Evolutionary conservation across 2,329 filamentous ascomycete species (phyloP).

Genomic region (Penicillium sp.): DNA sequence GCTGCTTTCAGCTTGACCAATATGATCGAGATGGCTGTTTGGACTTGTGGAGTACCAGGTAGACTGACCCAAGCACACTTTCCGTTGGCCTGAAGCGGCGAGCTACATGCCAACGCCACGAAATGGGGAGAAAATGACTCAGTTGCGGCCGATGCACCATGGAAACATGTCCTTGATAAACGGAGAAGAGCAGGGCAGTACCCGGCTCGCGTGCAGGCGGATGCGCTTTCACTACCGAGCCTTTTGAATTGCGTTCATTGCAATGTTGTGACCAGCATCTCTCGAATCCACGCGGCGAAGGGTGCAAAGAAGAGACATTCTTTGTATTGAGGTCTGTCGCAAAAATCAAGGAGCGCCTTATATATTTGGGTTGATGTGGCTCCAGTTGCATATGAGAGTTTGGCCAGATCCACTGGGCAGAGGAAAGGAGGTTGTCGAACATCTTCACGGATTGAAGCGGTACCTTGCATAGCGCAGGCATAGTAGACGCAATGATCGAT

Average conservation of each 20-base stretch:
- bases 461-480: constrained; percentile 44
- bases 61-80: not conserved
- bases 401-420: constrained; percentile 40
- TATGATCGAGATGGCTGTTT: not conserved
- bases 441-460: constrained; percentile 39
- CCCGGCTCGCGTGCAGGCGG: not conserved
- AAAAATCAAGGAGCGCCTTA: constrained; percentile 32
- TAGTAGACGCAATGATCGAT: constrained; percentile 66
- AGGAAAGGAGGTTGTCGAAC: constrained; percentile 42
- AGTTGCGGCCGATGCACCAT: not conserved
- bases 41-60: not conserved
- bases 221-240: not conserved
- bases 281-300: constrained; percentile 32
- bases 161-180: not conserved
- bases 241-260: too few species aligned
- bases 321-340: constrained; percentile 20
- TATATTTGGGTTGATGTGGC: constrained; percentile 26
- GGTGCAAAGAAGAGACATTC: constrained; percentile 31
- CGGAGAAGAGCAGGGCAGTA: not conserved
- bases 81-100: not conserved
- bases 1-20: not conserved
- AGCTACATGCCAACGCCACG: not conserved
- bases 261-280: not conserved
- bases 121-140: not conserved
- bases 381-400: constrained; percentile 33